Percentiles rank a stretch among this genome's conserved stretches.
Conservation (phyloP, 2,329 filamentous ascomycete species). For the Orbilia brochopaga region DNA sequence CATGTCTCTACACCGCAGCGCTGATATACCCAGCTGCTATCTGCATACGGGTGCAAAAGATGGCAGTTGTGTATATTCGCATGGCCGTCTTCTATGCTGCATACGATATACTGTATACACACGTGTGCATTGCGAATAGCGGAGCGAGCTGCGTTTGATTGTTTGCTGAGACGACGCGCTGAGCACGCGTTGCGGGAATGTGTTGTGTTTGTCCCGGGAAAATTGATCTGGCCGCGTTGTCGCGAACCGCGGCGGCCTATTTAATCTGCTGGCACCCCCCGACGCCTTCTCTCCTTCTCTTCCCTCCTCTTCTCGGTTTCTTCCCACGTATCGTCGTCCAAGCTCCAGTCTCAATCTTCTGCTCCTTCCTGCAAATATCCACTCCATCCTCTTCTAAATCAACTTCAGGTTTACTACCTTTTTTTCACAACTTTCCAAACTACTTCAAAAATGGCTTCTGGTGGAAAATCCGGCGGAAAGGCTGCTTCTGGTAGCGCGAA, state of each 20-base stretch:
- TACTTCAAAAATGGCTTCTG: constrained; percentile 83
- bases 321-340: constrained; percentile 38
- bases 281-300: constrained; percentile 55
- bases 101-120: too few relatives aligned
- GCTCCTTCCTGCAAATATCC: constrained; percentile 49
- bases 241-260: constrained; percentile 42
- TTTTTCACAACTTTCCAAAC: constrained; percentile 31
- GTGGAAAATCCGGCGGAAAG: constrained; percentile 96
- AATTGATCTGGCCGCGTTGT: constrained; percentile 44
- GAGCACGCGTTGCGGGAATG: background rate
- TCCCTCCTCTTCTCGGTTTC: constrained; percentile 53
- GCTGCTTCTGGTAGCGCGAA: constrained; percentile 83
- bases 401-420: constrained; percentile 58
- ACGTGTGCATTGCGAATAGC: too few relatives aligned
- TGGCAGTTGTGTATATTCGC: too few relatives aligned
- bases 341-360: constrained; percentile 32
- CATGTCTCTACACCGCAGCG: background rate
- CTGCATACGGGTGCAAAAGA: too few relatives aligned
- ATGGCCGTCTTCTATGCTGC: too few relatives aligned
- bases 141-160: too few relatives aligned
- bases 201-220: constrained; percentile 3
- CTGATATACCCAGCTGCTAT: background rate
- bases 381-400: constrained; percentile 53
- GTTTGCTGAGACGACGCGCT: background rate
- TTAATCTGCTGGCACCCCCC: constrained; percentile 49